These are phyloP conservation scores for Globisporangium emineosum DNA, from an alignment of 352 stramenopile genomes.

Conservation along the genomic window DNA sequence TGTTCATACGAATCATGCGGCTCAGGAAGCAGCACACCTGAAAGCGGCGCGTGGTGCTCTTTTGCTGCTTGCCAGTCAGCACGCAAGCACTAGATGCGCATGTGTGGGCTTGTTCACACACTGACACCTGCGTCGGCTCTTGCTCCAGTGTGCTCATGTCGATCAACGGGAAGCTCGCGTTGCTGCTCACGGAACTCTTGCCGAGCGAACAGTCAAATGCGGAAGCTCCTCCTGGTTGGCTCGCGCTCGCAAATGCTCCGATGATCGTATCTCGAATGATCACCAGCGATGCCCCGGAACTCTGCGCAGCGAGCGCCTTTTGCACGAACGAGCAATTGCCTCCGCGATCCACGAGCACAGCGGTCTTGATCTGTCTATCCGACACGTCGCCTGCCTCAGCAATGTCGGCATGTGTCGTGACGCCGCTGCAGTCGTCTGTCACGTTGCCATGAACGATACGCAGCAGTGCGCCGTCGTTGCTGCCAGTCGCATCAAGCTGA, in stretches of 20 bases:
- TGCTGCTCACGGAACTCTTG: slow-evolving; percentile 28
- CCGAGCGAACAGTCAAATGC: slow-evolving; percentile 53
- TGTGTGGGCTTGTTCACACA: slow-evolving; percentile 20
- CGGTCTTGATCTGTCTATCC: slow-evolving; percentile 8
- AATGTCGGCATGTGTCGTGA: background rate
- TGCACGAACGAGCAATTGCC: slow-evolving; percentile 50
- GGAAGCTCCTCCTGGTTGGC: slow-evolving; percentile 10
- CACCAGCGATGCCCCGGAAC: slow-evolving; percentile 31
- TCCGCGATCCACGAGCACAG: slow-evolving; percentile 46
- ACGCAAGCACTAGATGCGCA: slow-evolving; percentile 44
- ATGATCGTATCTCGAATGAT: slow-evolving; percentile 48
- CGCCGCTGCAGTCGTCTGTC: slow-evolving; percentile 20
- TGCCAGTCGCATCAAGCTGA: slow-evolving; percentile 4
- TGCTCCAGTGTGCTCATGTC: background rate
- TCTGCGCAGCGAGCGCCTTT: slow-evolving; percentile 38
- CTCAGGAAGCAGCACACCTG: slow-evolving; percentile 55
- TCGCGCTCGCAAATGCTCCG: slow-evolving; percentile 31
- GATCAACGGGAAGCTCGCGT: slow-evolving; percentile 37
- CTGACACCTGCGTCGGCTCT: slow-evolving; percentile 8
- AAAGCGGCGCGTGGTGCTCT: slow-evolving; percentile 14
- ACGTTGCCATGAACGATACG: slow-evolving; percentile 18
- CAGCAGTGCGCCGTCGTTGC: slow-evolving; percentile 4
- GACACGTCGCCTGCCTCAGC: no score
- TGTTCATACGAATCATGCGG: slow-evolving; percentile 39
- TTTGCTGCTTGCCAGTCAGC: slow-evolving; percentile 19